These are phyloP conservation scores for Fibroporia radiculosa DNA, from an alignment of 768 basidiomycete species.

Conservation along the genomic window DNA sequence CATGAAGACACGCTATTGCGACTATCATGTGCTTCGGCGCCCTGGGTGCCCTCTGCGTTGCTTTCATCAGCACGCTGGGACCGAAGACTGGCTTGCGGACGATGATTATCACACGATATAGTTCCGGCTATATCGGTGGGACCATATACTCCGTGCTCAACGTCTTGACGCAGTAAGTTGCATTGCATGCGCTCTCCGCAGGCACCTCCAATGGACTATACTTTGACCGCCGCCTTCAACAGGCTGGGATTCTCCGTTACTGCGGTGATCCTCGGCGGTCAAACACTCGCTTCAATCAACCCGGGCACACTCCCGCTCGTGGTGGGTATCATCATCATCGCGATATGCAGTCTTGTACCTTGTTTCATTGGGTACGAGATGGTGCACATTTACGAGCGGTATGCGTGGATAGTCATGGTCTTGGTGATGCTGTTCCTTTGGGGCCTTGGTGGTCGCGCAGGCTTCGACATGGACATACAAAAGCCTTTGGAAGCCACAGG, in stretches of 20 bases:
- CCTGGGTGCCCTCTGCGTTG: slow-evolving; percentile 32
- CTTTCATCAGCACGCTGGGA: slow-evolving; percentile 47
- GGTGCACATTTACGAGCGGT: slow-evolving; percentile 45
- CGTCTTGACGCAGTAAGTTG: slow-evolving; percentile 36
- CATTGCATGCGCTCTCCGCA: too few relatives aligned
- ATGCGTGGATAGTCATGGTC: slow-evolving; percentile 42
- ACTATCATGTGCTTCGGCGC: slow-evolving; percentile 39
- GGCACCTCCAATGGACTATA: not conserved
- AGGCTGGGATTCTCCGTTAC: slow-evolving; percentile 42
- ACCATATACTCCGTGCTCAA: slow-evolving; percentile 45
- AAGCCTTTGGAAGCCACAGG: slow-evolving; percentile 36
- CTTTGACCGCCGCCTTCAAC: not conserved
- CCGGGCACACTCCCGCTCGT: slow-evolving; percentile 35
- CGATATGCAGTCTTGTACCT: slow-evolving; percentile 33
- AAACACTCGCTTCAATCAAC: slow-evolving; percentile 40
- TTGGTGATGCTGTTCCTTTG: slow-evolving; percentile 44
- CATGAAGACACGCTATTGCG: slow-evolving; percentile 33
- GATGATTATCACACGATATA: slow-evolving; percentile 44
- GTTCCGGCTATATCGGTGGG: slow-evolving; percentile 41
- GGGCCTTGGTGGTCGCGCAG: slow-evolving; percentile 39
- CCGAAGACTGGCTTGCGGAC: slow-evolving; percentile 46
- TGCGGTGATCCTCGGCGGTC: slow-evolving; percentile 46
- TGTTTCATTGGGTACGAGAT: slow-evolving; percentile 41
- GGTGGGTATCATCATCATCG: slow-evolving; percentile 41
- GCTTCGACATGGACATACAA: slow-evolving; percentile 38